Evolutionary conservation across 2,329 filamentous ascomycete species (phyloP).

Genomic region (Penicillium sp.): DNA sequence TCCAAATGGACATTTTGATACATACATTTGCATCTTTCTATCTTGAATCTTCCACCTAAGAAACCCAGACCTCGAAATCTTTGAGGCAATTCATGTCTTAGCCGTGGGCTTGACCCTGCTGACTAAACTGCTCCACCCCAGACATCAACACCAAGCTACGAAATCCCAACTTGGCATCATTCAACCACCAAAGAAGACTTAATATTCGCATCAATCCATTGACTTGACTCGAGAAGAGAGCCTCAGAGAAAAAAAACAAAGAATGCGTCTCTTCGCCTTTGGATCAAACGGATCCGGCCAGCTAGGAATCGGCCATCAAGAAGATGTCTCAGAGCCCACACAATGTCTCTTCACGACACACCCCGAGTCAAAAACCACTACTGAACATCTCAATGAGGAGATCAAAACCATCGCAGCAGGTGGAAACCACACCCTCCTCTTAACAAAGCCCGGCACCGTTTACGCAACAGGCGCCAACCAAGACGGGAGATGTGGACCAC

Average conservation of each 20-base stretch:
- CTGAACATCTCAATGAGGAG: constrained; percentile 1
- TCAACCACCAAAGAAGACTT: not conserved
- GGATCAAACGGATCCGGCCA: constrained; percentile 79
- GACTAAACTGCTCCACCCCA: too few species aligned
- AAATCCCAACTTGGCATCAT: too few species aligned
- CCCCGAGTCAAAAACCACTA: not conserved
- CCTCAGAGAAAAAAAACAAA: not conserved
- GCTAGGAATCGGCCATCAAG: constrained; percentile 68
- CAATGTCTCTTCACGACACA: constrained; percentile 56
- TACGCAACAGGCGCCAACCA: constrained; percentile 66
- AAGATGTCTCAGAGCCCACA: constrained; percentile 70
- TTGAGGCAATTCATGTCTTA: too few species aligned
- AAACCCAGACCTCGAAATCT: too few species aligned
- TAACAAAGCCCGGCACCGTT: constrained; percentile 60
- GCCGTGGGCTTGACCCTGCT: too few species aligned
- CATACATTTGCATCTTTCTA: not conserved
- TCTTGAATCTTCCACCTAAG: not conserved
- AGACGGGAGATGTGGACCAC: constrained; percentile 46
- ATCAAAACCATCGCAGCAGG: constrained; percentile 59
- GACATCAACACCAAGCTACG: too few species aligned
- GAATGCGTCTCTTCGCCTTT: constrained; percentile 61
- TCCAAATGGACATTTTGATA: not conserved
- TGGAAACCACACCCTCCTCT: constrained; percentile 82
- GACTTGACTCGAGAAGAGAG: not conserved
- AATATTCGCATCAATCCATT: not conserved